phyloP scores from a whole-genome alignment of 148 eudicot genomes.

The Bassia scoparia region DNA sequence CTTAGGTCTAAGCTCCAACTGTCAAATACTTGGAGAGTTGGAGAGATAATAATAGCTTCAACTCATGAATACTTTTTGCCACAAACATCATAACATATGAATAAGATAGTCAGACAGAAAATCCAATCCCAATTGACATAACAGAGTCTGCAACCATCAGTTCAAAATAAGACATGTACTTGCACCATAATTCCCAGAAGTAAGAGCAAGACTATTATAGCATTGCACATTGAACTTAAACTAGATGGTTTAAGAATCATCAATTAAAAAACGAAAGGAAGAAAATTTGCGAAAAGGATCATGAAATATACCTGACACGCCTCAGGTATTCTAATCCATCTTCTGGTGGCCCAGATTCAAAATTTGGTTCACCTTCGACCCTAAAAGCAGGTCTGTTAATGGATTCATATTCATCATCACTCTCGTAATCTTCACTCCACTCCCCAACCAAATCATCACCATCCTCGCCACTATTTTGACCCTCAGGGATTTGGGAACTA shows the following conservation, averaged over 20 bases:
- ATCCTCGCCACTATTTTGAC: slow-evolving; percentile 19
- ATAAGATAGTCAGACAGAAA: background rate
- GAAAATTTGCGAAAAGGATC: background rate
- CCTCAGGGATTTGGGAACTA: slow-evolving; percentile 26
- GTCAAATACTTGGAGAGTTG: background rate
- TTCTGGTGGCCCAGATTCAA: slow-evolving; percentile 90
- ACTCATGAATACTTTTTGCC: background rate
- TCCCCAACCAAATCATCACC: slow-evolving; percentile 35
- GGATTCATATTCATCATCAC: slow-evolving; percentile 63
- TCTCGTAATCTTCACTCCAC: slow-evolving; percentile 55
- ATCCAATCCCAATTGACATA: background rate
- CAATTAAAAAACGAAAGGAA: background rate
- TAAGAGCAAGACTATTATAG: background rate
- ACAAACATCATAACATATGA: background rate
- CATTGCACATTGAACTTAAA: background rate
- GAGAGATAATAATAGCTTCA: background rate
- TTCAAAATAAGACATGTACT: background rate
- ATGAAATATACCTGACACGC: slow-evolving; percentile 72
- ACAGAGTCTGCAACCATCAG: background rate
- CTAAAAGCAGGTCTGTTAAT: slow-evolving; percentile 75
- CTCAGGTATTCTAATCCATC: slow-evolving; percentile 93
- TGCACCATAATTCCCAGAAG: background rate
- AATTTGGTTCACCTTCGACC: slow-evolving; percentile 85
- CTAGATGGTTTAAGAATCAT: background rate
- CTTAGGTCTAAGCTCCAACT: background rate